phyloP scores from a whole-genome alignment of 306 rosid genomes.

The barrel medic (Medicago truncatula) region MtrunA17r5.0-ANR NC_053043.1:848001-848500 shows the following conservation, averaged over 20 bases:
- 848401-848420: not conserved
- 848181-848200: conserved; percentile 36
- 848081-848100: not conserved
- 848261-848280: not conserved
- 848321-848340: not conserved
- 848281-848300: not conserved
- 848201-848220: not conserved
- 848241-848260: too few relatives aligned
- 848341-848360: conserved; percentile 25
- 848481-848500: conserved; percentile 43
- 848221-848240: too few relatives aligned
- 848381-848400: not conserved
- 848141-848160: conserved; percentile 72
- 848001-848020: conserved; percentile 72
- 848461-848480: not conserved
- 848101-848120: not conserved
- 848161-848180: conserved; percentile 65
- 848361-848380: conserved; percentile 25
- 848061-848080: not conserved
- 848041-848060: conserved; percentile 40
- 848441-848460: conserved; percentile 36
- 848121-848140: conserved; percentile 19
- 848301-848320: not conserved
- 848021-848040: conserved; percentile 64
- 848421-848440: not conserved